Percentiles rank a stretch among this genome's conserved stretches.
Conservation (phyloP, 1,284 basidiomycete species). For the Cryptococcus deneoformans region DNA sequence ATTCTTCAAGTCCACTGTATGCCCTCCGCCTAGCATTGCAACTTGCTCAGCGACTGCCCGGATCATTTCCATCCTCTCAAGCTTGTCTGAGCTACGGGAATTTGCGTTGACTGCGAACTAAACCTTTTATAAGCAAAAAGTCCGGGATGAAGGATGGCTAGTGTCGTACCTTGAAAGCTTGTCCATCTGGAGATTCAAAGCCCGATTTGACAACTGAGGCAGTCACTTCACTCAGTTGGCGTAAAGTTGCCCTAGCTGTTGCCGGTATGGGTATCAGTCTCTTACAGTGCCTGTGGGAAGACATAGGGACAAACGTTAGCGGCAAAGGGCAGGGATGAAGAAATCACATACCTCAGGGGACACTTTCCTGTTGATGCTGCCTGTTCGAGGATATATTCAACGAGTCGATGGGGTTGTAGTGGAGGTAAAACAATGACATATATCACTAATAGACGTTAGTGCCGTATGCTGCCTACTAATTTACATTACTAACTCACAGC, state of each 20-base stretch:
- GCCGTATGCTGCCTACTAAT: no score
- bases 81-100: conserved; percentile 30
- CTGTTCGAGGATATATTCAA: conserved; percentile 33
- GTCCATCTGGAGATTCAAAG: conserved; percentile 20
- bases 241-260: conserved; percentile 21
- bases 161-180: conserved; percentile 17
- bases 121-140: no score
- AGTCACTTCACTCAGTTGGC: conserved; percentile 22
- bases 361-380: conserved; percentile 31
- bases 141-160: background rate
- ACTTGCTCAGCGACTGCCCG: conserved; percentile 37
- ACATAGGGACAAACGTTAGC: no score
- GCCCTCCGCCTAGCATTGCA: conserved; percentile 22
- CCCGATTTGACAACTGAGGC: conserved; percentile 14
- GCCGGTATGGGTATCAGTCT: conserved; percentile 36
- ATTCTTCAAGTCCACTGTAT: conserved; percentile 40
- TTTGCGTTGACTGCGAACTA: conserved; percentile 39
- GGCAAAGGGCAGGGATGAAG: no score
- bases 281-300: conserved; percentile 25
- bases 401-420: conserved; percentile 31
- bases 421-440: conserved; percentile 37
- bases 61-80: conserved; percentile 43
- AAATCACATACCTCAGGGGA: conserved; percentile 26
- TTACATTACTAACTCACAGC: background rate
- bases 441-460: conserved; percentile 19